Evolutionary conservation across 192 early-diverging fungal genomes (phyloP).

Genomic region (Obelidium mucronatum): DNA sequence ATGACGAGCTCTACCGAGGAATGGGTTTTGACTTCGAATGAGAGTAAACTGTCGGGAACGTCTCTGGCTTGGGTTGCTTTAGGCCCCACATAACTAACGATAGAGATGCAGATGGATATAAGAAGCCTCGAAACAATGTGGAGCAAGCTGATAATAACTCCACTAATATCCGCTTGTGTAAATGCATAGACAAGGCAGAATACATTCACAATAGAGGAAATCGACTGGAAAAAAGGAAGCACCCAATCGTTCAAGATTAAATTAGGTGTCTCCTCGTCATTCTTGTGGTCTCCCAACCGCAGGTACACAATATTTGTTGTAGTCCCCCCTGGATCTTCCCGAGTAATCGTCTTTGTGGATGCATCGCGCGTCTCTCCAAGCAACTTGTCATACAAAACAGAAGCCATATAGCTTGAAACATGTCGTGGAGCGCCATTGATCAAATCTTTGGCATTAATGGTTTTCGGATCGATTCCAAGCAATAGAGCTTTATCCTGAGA

Average conservation of each 20-base stretch:
- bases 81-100: background rate
- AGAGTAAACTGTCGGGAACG: background rate
- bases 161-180: background rate
- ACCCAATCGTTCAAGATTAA: background rate
- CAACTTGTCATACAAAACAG: constrained; percentile 6
- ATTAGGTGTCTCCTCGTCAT: background rate
- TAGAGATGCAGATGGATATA: background rate
- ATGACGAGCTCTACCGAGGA: background rate
- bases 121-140: constrained; percentile 4
- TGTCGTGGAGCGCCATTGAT: background rate
- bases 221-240: background rate
- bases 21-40: background rate
- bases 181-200: background rate
- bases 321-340: background rate
- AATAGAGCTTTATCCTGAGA: background rate
- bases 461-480: background rate
- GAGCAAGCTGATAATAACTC: background rate
- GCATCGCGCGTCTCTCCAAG: background rate
- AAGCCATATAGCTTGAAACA: background rate
- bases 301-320: background rate
- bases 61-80: background rate
- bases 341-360: background rate
- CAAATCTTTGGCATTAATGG: background rate
- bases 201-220: constrained; percentile 1
- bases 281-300: background rate